phyloP scores from a whole-genome alignment of 208 protist genomes.

The Leishmania tropica region DNA sequence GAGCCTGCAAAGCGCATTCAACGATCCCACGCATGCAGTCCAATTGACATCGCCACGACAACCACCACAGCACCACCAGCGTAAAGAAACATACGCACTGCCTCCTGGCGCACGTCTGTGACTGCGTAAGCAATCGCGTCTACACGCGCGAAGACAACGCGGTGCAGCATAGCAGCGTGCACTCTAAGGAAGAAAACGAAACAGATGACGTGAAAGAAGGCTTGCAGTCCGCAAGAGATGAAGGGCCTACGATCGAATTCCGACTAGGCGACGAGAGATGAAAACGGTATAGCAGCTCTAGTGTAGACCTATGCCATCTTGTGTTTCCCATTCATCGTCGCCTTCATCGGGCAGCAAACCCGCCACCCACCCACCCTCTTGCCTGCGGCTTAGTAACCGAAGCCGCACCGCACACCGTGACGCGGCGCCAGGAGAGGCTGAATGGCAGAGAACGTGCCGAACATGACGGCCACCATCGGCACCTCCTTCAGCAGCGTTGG shows the following conservation, averaged over 20 bases:
- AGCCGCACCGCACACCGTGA: constrained; percentile 84
- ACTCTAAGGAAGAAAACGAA: neutral
- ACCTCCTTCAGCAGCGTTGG: constrained; percentile 86
- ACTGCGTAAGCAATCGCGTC: neutral
- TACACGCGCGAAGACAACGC: neutral
- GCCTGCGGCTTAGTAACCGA: constrained; percentile 67
- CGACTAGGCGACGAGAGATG: neutral
- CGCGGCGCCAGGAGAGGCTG: constrained; percentile 79
- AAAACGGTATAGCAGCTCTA: neutral
- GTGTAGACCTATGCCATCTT: neutral
- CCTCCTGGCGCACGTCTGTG: neutral
- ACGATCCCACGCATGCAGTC: neutral
- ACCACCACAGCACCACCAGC: neutral
- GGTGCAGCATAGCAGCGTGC: neutral
- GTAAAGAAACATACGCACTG: neutral
- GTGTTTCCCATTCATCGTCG: neutral
- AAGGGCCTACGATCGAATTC: neutral
- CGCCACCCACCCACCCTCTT: neutral
- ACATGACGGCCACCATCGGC: constrained; percentile 86
- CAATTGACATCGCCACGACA: neutral
- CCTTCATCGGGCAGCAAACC: neutral
- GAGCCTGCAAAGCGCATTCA: neutral
- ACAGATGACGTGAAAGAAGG: neutral
- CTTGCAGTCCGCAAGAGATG: neutral
- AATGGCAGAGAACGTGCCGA: constrained; percentile 79